Evolutionary conservation across 495 filamentous ascomycete genomes (phyloP), one percentile per base, ranked within the genome.

Genomic region (Corynascus novoguineensis): DNA sequence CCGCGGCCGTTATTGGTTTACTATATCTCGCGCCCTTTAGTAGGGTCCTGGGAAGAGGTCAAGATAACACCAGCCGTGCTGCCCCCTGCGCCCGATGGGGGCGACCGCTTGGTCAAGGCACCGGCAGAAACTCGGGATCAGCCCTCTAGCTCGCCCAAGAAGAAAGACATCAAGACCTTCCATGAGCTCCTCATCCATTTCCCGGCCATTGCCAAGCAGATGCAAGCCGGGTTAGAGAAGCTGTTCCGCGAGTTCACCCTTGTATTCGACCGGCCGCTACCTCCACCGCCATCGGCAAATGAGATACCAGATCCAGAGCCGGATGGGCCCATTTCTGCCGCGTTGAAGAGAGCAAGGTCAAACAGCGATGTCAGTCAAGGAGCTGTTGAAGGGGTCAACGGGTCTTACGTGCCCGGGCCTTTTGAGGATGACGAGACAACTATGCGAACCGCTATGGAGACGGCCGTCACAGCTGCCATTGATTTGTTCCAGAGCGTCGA

Each of bases 401-500:
- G 51, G 40, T 55, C 15, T 7, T 53, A 37, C 40, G 61, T 34
- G 4, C 55, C 64, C 10, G 76, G 77, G 25, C 67, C 69, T 57
- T 73, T 74, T n/a, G 85, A 88, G 62, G 88, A 95, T 60, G 90
- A 96, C 59, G 90, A 95, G 68, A 86, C 92, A 59, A 71, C 87
- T 12, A 90, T 99, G 83, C 80, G 91, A 45, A 84, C 82, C 8
- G 87, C 87, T 10, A 65, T 97, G 50, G 95, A 99, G 73, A 92
- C 86, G 1, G 90, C 91, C 2, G 89, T 99, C 17, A 96, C 90
- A 5, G 85, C 87, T 12, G 93, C 92, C 0, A 96, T 97, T 60
- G 95, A 97, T 68, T 78, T 97, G 1, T 99, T 99, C 59, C 90
- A 97, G 62, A 81, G 85, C 44, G 92, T 97, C 17, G 95, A 99